A percentile compares a stretch with the other conserved stretches of the same genome.
Evolutionary conservation across 352 stramenopile species (phyloP).

Genomic region (Aphanomyces stellatus): DNA sequence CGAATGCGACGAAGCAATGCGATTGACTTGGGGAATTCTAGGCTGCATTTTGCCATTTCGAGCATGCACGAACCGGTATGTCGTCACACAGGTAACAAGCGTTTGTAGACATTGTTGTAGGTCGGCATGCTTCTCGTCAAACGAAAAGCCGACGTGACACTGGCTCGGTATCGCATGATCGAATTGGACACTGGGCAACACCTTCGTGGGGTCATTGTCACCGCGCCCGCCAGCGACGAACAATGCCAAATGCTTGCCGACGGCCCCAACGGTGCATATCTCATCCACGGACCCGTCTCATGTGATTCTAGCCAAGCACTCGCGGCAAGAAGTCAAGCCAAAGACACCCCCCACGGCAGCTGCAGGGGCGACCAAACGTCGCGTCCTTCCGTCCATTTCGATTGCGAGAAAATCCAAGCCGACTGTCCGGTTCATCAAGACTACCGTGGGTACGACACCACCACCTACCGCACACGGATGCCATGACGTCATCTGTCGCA

Average conservation of each 20-base stretch:
- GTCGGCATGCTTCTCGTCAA: constrained; percentile 57
- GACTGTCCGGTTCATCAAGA: background rate
- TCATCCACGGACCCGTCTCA: background rate
- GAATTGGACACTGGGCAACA: constrained; percentile 41
- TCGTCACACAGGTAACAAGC: background rate
- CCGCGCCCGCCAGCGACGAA: constrained; percentile 35
- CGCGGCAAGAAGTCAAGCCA: background rate
- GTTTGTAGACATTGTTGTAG: constrained; percentile 16
- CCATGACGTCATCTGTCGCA: background rate
- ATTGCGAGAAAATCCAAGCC: too few species aligned
- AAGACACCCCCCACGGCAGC: background rate
- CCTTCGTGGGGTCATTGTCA: constrained; percentile 50
- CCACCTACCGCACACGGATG: background rate
- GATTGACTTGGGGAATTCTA: constrained; percentile 20
- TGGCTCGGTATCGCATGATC: constrained; percentile 51
- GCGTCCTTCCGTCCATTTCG: too few species aligned
- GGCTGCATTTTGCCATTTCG: constrained; percentile 72
- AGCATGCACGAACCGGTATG: constrained; percentile 38
- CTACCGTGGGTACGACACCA: background rate
- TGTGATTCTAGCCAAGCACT: background rate
- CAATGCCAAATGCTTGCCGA: constrained; percentile 50
- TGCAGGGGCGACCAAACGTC: background rate
- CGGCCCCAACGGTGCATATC: background rate
- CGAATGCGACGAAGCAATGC: constrained; percentile 4
- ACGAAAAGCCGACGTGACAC: constrained; percentile 49